These are phyloP conservation scores for Pseudognaphalium luteoalbum DNA, from an alignment of 129 eudicot species.

Conservation along the genomic window DNA sequence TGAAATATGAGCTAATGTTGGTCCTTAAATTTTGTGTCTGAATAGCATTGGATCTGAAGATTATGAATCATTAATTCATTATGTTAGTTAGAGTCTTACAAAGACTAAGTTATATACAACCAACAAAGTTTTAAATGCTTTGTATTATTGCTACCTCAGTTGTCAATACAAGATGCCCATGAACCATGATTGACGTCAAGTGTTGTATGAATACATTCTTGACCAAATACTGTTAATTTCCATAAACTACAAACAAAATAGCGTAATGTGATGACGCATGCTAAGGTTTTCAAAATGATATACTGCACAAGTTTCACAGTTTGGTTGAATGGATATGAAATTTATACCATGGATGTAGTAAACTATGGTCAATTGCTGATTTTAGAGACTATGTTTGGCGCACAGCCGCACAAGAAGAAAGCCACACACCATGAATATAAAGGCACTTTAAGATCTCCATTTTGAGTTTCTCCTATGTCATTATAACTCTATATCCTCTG, in stretches of 20 bases:
- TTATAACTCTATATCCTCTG: background rate
- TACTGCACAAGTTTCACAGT: background rate
- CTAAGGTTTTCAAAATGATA: background rate
- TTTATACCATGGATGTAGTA: background rate
- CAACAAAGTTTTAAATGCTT: background rate
- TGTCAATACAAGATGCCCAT: background rate
- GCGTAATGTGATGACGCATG: background rate
- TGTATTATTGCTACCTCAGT: background rate
- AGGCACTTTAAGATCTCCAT: background rate
- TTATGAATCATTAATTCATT: no score
- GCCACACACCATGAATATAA: background rate
- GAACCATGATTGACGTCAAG: background rate
- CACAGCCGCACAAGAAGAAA: background rate
- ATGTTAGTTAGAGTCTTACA: no score
- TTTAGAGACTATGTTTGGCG: background rate
- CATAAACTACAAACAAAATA: background rate
- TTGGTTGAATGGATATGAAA: background rate
- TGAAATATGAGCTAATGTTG: background rate
- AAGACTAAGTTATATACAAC: background rate
- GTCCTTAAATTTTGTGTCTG: no score
- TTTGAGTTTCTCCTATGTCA: background rate
- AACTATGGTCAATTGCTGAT: background rate
- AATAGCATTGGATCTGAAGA: no score
- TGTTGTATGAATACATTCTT: background rate
- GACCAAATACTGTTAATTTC: background rate